A percentile compares a stretch with the other conserved stretches of the same genome.
Evolutionary conservation across 495 filamentous ascomycete species (phyloP).

Genomic region (Hypoxylon intermedium): DNA sequence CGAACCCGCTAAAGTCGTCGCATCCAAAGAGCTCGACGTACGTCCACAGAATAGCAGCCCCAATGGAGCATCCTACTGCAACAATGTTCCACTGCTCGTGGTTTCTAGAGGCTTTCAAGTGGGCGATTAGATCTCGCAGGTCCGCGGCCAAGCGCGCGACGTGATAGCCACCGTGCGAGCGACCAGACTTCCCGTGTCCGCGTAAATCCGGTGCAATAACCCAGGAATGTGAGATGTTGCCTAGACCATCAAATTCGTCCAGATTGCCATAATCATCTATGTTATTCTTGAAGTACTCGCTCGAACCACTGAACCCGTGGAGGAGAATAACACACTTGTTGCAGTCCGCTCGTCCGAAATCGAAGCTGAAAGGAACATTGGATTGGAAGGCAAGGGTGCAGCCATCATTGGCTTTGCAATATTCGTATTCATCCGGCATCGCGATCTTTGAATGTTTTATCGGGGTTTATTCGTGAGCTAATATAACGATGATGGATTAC

Average conservation of each 20-base stretch:
- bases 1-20: slow-evolving; percentile 40
- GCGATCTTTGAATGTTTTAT: neutral
- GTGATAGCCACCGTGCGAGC: slow-evolving; percentile 50
- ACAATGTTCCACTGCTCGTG: slow-evolving; percentile 23
- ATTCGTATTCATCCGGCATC: slow-evolving; percentile 36
- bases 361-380: slow-evolving; percentile 40
- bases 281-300: slow-evolving; percentile 52
- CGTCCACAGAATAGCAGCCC: slow-evolving; percentile 55
- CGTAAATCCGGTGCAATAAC: slow-evolving; percentile 54
- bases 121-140: slow-evolving; percentile 44
- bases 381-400: slow-evolving; percentile 42
- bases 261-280: too few species aligned
- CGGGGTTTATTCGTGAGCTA: too few species aligned
- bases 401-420: slow-evolving; percentile 43
- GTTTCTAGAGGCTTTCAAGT: slow-evolving; percentile 20
- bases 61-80: slow-evolving; percentile 53
- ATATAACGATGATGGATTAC: too few species aligned
- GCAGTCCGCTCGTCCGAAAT: too few species aligned
- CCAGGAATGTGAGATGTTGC: slow-evolving; percentile 36
- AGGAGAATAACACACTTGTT: slow-evolving; percentile 49
- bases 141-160: slow-evolving; percentile 54
- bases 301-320: slow-evolving; percentile 57
- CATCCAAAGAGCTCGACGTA: slow-evolving; percentile 52
- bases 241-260: slow-evolving; percentile 37
- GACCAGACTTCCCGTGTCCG: slow-evolving; percentile 51